Base-by-base conservation (phyloP, 129 eudicot genomes). In the Chrysanthemum seticuspe region DNA sequence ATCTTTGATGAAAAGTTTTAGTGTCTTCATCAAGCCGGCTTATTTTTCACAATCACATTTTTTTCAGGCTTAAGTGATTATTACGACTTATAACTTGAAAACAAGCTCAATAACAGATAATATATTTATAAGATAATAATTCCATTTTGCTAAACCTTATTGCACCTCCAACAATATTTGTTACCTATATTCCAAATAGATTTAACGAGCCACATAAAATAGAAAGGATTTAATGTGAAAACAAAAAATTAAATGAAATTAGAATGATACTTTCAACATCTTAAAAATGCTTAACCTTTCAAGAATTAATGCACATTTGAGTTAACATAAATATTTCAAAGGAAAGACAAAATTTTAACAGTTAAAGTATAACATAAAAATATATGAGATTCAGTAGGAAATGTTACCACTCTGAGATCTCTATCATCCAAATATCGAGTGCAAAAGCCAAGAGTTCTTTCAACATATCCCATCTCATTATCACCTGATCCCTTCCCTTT, bases 401-500 rank as follows among this genome's bases (percentile, higher is more conserved):
- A 23, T 23, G 25, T 23, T 23, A 23, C 25, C 25, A 23, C 21
- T 21, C 25, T 1, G 25, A 23, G 25, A 23, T 23, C 25, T 23
- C 25, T 23, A 67, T 87, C 92, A 74, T 92, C 96, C 83, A 92
- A 81, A 76, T 82, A 84, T 48, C 89, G 90, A 13, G 98, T 87
- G 63, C 98, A 91, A 72, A 92, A 89, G 13, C 98, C 98, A 12
- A 92, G 96, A 12, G 95, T 89, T 78, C 98, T 92, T 85, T 89
- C 95, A 72, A 89, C 98, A 54, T 92, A 92, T 76, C 88, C 95
- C 98, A 92, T 92, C 81, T 89, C 98, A 68, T 89, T 89, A 58
- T 84, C 91, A 58, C 94, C 91, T 18, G 98, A 92, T 51, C 96
- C 98, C 72, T 92, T 92, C 74, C 96, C 98, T 80, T 85, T 89